phyloP scores from a whole-genome alignment of 139 green algal species.

The Volvox africanus region DNA sequence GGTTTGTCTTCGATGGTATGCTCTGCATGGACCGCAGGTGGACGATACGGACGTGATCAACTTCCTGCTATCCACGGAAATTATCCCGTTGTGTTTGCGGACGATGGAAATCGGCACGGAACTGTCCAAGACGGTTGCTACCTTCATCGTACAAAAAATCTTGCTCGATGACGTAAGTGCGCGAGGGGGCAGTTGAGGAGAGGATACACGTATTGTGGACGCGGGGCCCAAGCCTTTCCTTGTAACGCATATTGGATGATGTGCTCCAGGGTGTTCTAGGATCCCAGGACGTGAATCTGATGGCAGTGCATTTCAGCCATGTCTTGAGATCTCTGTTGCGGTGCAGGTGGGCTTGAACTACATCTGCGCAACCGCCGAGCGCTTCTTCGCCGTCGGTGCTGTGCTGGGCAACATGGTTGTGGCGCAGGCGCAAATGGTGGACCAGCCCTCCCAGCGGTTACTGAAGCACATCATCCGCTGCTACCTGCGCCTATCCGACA shows the following conservation, averaged over 20 bases:
- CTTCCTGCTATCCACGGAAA: conserved; percentile 99
- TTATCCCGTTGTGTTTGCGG: conserved; percentile 98
- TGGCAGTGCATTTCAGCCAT: no score
- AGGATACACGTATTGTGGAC: no score
- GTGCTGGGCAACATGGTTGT: conserved; percentile 95
- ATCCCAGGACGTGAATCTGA: no score
- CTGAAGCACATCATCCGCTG: conserved; percentile 99
- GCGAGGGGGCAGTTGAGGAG: neutral
- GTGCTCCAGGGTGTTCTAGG: no score
- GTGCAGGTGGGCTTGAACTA: conserved; percentile 93
- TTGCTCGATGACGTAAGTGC: conserved; percentile 90
- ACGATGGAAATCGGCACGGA: conserved; percentile 99
- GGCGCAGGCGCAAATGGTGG: conserved; percentile 69
- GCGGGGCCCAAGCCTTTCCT: no score
- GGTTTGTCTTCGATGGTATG: no score
- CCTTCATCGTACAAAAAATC: conserved; percentile 99
- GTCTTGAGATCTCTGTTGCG: no score
- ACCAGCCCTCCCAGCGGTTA: conserved; percentile 93
- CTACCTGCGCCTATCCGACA: conserved; percentile 96
- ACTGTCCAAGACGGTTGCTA: conserved; percentile 99
- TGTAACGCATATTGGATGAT: no score
- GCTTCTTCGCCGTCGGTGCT: conserved; percentile 97
- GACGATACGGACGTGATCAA: conserved; percentile 99
- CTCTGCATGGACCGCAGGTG: conserved; percentile 67
- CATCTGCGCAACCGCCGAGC: conserved; percentile 98